Evolutionary conservation across 768 basidiomycete species (phyloP).

Genomic region (Macrolepiota fuliginosa): DNA sequence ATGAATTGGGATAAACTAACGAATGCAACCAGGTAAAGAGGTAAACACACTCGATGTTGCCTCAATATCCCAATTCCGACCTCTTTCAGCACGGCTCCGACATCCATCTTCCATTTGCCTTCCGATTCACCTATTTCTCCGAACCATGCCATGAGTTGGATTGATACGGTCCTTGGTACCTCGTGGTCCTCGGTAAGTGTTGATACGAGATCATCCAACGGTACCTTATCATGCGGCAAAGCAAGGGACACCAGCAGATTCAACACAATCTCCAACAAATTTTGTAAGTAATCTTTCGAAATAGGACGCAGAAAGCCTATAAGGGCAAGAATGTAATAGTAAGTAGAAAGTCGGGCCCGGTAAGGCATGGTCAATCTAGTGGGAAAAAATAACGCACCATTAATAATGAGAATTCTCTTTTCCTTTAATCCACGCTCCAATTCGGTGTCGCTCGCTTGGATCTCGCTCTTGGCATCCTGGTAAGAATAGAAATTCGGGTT

Average conservation of each 20-base stretch:
- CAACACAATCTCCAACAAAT: slow-evolving; percentile 73
- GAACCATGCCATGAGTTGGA: slow-evolving; percentile 83
- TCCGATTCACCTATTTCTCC: slow-evolving; percentile 46
- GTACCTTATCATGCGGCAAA: slow-evolving; percentile 47
- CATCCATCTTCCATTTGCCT: slow-evolving; percentile 67
- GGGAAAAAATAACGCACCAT: slow-evolving; percentile 41
- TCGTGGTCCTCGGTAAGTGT: slow-evolving; percentile 74
- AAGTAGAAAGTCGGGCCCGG: background rate
- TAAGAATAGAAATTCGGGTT: slow-evolving; percentile 40
- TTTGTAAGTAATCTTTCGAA: slow-evolving; percentile 58
- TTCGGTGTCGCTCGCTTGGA: slow-evolving; percentile 85
- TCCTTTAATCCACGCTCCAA: slow-evolving; percentile 60
- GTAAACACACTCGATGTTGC: slow-evolving; percentile 45
- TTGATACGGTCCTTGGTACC: slow-evolving; percentile 54
- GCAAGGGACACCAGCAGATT: slow-evolving; percentile 68
- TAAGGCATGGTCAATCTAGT: background rate
- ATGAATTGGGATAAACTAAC: background rate
- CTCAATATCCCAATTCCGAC: slow-evolving; percentile 76
- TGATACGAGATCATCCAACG: slow-evolving; percentile 56
- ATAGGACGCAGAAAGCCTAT: slow-evolving; percentile 75
- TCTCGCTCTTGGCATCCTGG: slow-evolving; percentile 54
- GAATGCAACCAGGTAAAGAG: background rate
- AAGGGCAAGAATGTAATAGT: background rate
- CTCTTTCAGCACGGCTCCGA: slow-evolving; percentile 60
- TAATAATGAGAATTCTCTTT: slow-evolving; percentile 69